Evolutionary conservation across 148 eudicot species (phyloP), one percentile per base, ranked within the genome.

Genomic region (Fallopia convolvulus): DNA sequence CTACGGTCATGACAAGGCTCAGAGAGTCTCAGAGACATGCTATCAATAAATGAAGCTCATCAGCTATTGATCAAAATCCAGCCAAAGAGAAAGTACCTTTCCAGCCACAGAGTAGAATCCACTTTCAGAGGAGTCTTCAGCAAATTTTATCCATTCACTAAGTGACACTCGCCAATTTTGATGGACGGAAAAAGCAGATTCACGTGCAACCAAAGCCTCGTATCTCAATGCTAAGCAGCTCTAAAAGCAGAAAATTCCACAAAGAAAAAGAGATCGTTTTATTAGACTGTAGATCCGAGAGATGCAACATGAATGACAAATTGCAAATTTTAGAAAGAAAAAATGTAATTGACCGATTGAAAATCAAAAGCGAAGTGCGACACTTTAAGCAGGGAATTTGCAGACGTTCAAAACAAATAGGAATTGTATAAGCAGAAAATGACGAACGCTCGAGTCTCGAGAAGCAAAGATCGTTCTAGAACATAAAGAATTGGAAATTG

Each of bases 171-270:
- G 85, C 68, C 90, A 82, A 80, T 81, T 79, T 26, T 79, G 84
- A 48, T 85, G 80, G 74, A 39, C 72, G 46, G 76, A 15, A 46
- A 89, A 68, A 80, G 74, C 81, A 11, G 85, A 74, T 36, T 92
- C 87, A 39, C 97, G 88, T 82, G 89, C 75, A 78, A 81, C 63
- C 80, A 94, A 78, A 71, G 89, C 97, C 82, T 92, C 98, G 72
- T 92, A 94, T 83, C 97, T 89, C 87, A 94, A 75, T 20, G 95
- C 92, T 86, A 94, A 85, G 82, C 95, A 92, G 82, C 91, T 92
- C 98, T 93, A 83, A 36, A 50, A 33, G 75, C 61, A 55, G 42
- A 15, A 74, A 52, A 36, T 13, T 20, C 42, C 70, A 72, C 26
- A 78, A 17, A 68, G 32, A 55, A 77, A 14, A 60, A 14, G 1